phyloP scores from a whole-genome alignment of 75 land plant genomes.

The Selaginella tamariscina region DNA sequence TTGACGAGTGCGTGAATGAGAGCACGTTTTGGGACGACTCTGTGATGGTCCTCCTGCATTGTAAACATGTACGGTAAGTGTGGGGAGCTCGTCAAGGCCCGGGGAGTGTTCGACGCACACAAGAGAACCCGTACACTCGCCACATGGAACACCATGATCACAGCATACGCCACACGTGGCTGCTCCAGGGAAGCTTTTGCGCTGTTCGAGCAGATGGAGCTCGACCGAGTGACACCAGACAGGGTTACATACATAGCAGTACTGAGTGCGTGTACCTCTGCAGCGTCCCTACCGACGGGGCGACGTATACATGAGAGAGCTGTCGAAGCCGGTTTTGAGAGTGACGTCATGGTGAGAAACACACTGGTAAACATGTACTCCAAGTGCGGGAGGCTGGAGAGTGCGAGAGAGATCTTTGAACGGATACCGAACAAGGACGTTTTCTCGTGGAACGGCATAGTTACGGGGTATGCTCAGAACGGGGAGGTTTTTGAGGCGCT shows the following conservation, averaged over 20 bases:
- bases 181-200: not conserved
- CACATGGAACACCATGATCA: not conserved
- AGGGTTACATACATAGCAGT: not conserved
- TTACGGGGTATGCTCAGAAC: not conserved
- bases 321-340: not conserved
- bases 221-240: not conserved
- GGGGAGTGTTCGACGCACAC: not conserved
- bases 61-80: constrained; percentile 4
- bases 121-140: not conserved
- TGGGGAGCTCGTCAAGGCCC: not conserved
- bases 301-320: not conserved
- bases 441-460: not conserved
- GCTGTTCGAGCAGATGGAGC: not conserved
- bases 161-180: not conserved
- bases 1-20: not conserved
- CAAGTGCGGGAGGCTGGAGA: constrained; percentile 3
- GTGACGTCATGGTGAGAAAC: not conserved
- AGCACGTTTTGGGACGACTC: not conserved
- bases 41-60: not conserved
- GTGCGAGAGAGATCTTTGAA: not conserved
- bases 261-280: not conserved
- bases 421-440: not conserved
- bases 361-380: not conserved
- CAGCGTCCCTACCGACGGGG: not conserved
- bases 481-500: not conserved